phyloP scores from a whole-genome alignment of 768 basidiomycete species.

The Trametes villosa region DNA sequence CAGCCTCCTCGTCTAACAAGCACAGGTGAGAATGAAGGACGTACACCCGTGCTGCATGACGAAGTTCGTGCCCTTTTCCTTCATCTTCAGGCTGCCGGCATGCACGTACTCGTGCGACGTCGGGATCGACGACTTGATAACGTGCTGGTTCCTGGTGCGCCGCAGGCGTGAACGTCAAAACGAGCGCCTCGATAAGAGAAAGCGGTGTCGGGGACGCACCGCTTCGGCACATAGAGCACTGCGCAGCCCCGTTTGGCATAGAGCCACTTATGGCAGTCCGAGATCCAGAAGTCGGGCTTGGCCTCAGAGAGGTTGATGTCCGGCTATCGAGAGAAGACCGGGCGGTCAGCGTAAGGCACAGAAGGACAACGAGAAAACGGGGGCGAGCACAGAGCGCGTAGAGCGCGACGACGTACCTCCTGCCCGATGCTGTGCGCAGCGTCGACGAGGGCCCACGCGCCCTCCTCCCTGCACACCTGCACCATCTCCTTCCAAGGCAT shows the following conservation, averaged over 20 bases:
- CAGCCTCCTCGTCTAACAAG: background rate
- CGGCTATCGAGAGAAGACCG: conserved; percentile 4
- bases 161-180: background rate
- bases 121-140: conserved; percentile 63
- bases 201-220: conserved; percentile 39
- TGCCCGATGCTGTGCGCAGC: conserved; percentile 83
- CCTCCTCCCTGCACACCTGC: conserved; percentile 62
- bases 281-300: conserved; percentile 78
- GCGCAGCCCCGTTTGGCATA: conserved; percentile 69
- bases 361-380: too few species aligned
- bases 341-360: too few species aligned
- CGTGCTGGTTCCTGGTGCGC: conserved; percentile 58
- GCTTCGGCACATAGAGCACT: conserved; percentile 74
- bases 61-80: conserved; percentile 24
- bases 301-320: conserved; percentile 58
- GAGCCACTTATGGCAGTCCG: conserved; percentile 91
- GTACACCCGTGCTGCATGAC: conserved; percentile 32
- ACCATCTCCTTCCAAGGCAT: conserved; percentile 78
- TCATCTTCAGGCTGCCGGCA: conserved; percentile 29
- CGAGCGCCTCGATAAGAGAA: background rate
- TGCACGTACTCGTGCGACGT: conserved; percentile 58
- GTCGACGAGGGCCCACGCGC: conserved; percentile 70
- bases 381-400: too few species aligned
- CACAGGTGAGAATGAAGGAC: background rate
- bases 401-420: conserved; percentile 41